Evolutionary conservation across 805 yeast genomes (phyloP), one percentile per base, ranked within the genome.

Genomic region (Myxozyma sirexii): DNA sequence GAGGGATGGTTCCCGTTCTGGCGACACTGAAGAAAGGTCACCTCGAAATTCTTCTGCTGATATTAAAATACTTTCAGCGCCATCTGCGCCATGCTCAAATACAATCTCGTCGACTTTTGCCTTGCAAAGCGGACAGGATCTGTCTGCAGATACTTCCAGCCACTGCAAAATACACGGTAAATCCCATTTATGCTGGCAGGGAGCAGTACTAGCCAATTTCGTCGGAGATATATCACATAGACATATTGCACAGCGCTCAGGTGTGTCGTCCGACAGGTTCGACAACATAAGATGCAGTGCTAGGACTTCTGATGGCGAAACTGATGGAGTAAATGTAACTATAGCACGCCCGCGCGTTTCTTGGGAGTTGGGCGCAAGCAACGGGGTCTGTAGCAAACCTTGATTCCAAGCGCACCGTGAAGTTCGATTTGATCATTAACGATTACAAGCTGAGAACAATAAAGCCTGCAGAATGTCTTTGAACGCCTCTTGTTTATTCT

Each of bases 101-200:
- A 13, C 33, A 27, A 62, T 24, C 7, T 15, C 13, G 31, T 29
- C 12, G 7, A 62, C 65, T 3, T 41, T 15, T 3, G 55, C 4
- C 42, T 62, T 62, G 42, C 65, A 62, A 0, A 62, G 56, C 31
- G 65, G 65, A 37, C 65, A 62, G 4, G 56, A 31, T 17, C 38
- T 39, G 17, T 50, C 52, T n/a, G 51, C 38, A 15, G 63, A 33
- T 12, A 62, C 50, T 6, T 50, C 49, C 7, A 62, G 58, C 65
- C 65, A 62, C 31, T 62, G 56, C 10, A 51, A 35, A 15, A 62
- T 54, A 26, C 65, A 62, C 4, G 56, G 23, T 5, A 58, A 45
- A 23, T 60, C 55, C 56, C 56, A 62, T 29, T n/a, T 23, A 39
- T 62, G 65, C 10, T 49, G 33, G 39, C 65, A 62, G 7, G 65